Conservation (phyloP, 257 asterid species). For the Marsdenia floribunda region DNA sequence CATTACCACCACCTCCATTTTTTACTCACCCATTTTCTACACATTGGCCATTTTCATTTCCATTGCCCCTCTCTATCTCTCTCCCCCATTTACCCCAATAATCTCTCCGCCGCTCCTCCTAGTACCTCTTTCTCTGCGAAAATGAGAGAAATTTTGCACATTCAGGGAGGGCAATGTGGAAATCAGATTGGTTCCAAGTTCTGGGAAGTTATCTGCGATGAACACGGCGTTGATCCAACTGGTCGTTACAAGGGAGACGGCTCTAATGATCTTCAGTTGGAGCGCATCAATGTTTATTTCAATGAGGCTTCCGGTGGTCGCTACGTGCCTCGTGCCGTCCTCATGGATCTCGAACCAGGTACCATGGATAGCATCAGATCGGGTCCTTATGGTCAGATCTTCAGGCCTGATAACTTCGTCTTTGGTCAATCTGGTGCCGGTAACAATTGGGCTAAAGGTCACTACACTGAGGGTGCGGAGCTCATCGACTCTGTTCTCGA, state of each 20-base stretch:
- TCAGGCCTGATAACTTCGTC: slow-evolving; percentile 81
- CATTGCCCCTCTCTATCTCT: slow-evolving; percentile 13
- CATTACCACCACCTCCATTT: background rate
- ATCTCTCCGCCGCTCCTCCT: background rate
- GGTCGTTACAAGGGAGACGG: slow-evolving; percentile 61
- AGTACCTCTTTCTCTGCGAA: background rate
- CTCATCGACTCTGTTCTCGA: slow-evolving; percentile 82
- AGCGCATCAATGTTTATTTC: slow-evolving; percentile 74
- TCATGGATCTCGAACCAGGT: slow-evolving; percentile 95
- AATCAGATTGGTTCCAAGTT: slow-evolving; percentile 92
- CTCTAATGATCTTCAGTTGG: slow-evolving; percentile 51
- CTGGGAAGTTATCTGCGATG: slow-evolving; percentile 91
- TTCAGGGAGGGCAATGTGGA: slow-evolving; percentile 96
- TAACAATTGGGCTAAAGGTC: slow-evolving; percentile 89
- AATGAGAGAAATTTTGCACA: slow-evolving; percentile 84
- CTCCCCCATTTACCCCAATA: slow-evolving; percentile 15
- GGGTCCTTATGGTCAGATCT: slow-evolving; percentile 80
- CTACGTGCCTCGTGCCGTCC: slow-evolving; percentile 84
- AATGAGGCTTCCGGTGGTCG: slow-evolving; percentile 89
- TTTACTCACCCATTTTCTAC: background rate
- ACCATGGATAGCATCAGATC: slow-evolving; percentile 93
- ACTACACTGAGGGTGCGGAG: slow-evolving; percentile 91
- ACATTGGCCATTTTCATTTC: slow-evolving; percentile 1
- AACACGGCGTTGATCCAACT: slow-evolving; percentile 71
- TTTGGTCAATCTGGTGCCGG: slow-evolving; percentile 94